These are phyloP conservation scores for Calcarisporium arbuscula DNA, from an alignment of 2,329 filamentous ascomycete genomes.

Conservation along the genomic window DNA sequence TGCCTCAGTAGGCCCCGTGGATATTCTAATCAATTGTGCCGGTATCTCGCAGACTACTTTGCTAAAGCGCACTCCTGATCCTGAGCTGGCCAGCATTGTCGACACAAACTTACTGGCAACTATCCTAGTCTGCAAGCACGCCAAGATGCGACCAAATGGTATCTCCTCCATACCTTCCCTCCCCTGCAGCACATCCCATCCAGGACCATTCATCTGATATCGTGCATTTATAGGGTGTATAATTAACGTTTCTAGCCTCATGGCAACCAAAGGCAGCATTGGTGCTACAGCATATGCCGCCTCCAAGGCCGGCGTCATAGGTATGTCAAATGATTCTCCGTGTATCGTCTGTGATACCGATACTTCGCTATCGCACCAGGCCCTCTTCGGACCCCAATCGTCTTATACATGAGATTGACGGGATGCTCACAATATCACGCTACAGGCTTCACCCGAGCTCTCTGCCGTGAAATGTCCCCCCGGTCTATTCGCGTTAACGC, in stretches of 20 bases:
- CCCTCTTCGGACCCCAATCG: no score
- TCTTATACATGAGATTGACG: constrained; percentile 11
- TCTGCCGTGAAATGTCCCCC: constrained; percentile 56
- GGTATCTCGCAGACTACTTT: constrained; percentile 63
- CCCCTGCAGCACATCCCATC: neutral
- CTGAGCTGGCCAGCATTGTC: constrained; percentile 51
- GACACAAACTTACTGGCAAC: constrained; percentile 65
- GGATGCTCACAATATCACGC: constrained; percentile 4
- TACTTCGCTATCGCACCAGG: neutral
- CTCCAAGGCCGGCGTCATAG: constrained; percentile 73
- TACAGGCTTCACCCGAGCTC: constrained; percentile 60
- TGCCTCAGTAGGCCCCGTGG: constrained; percentile 26
- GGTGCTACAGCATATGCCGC: constrained; percentile 72
- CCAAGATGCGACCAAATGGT: constrained; percentile 27
- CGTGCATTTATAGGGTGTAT: constrained; percentile 58
- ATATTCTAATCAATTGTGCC: constrained; percentile 73
- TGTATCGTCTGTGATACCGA: constrained; percentile 8
- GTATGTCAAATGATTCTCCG: constrained; percentile 31
- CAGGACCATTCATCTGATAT: neutral
- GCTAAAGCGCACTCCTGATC: constrained; percentile 47
- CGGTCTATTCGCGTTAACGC: constrained; percentile 69
- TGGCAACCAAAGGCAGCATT: constrained; percentile 61
- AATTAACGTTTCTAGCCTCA: constrained; percentile 73
- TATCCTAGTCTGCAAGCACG: constrained; percentile 53
- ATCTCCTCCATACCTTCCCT: neutral